Evolutionary conservation across 208 protist species (phyloP).

Genomic region (Acanthamoeba culbertsoni): DNA sequence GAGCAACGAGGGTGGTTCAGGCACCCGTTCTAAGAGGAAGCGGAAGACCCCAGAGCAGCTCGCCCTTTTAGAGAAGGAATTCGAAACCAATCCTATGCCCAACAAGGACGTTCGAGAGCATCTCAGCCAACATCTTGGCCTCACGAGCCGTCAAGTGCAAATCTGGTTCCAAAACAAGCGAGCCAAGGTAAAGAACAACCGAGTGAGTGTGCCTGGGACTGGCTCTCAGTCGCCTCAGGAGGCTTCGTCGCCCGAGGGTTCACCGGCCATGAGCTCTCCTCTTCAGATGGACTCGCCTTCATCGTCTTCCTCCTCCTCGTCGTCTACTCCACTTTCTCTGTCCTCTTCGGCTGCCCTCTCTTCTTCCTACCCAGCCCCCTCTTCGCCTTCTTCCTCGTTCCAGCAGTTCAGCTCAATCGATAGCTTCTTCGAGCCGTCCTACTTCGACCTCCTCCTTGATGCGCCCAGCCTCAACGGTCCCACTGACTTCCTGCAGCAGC

Average conservation of each 20-base stretch:
- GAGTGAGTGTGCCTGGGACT: background rate
- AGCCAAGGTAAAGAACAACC: constrained; percentile 72
- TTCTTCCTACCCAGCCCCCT: background rate
- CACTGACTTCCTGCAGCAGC: background rate
- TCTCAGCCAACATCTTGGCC: constrained; percentile 67
- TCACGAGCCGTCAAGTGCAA: constrained; percentile 66
- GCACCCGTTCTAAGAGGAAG: constrained; percentile 62
- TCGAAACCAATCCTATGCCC: constrained; percentile 73
- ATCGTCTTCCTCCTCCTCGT: background rate
- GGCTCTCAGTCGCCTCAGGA: background rate
- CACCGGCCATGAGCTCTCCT: background rate
- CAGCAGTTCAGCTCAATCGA: background rate
- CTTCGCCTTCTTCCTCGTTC: background rate
- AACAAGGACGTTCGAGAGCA: constrained; percentile 66
- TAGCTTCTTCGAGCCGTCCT: constrained; percentile 11
- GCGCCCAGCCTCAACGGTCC: background rate
- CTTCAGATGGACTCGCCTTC: background rate
- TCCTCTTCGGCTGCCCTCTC: background rate
- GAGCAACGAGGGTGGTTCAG: background rate
- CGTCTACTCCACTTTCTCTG: background rate
- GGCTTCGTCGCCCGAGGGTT: background rate
- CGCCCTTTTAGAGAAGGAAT: constrained; percentile 70
- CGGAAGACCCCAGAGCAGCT: constrained; percentile 71
- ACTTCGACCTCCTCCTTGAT: background rate
- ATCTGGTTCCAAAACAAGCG: constrained; percentile 79